Evolutionary conservation across 2,329 filamentous ascomycete species (phyloP).

Genomic region (Aphanoascus verrucosus): DNA sequence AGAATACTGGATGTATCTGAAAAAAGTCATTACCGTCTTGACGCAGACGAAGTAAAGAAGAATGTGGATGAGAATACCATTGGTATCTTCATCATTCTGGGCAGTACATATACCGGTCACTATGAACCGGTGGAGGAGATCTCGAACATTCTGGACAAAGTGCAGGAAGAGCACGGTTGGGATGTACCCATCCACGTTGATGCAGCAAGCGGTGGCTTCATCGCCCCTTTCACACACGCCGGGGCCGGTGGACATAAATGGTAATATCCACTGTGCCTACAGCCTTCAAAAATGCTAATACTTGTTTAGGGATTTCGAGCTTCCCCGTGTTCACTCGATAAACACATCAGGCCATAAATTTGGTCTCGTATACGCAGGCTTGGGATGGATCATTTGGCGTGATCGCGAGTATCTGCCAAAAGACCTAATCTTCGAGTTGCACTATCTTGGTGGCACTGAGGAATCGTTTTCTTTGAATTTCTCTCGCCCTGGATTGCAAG

Average conservation of each 20-base stretch:
- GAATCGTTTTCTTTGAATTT: constrained; percentile 63
- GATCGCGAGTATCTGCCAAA: constrained; percentile 55
- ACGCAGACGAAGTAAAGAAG: constrained; percentile 52
- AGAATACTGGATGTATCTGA: constrained; percentile 53
- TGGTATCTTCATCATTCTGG: constrained; percentile 62
- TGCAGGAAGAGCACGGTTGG: constrained; percentile 49
- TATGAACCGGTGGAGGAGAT: constrained; percentile 63
- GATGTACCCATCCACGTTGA: constrained; percentile 53
- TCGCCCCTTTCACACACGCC: constrained; percentile 34
- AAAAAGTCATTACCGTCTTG: constrained; percentile 51
- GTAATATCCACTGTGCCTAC: constrained; percentile 23
- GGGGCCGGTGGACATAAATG: constrained; percentile 44
- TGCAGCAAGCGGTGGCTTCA: constrained; percentile 34
- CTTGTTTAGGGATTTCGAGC: constrained; percentile 31
- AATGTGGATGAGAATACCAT: constrained; percentile 68
- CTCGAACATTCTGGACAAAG: constrained; percentile 53
- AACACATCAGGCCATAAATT: constrained; percentile 45
- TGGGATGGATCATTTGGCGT: constrained; percentile 62
- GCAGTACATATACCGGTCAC: constrained; percentile 63
- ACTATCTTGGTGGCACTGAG: constrained; percentile 62
- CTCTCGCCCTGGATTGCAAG: constrained; percentile 57
- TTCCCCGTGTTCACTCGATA: constrained; percentile 42
- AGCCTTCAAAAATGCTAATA: neutral
- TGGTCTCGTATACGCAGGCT: constrained; percentile 50
- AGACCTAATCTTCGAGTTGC: constrained; percentile 59